Percentiles rank a stretch among this genome's conserved stretches.
Conservation (phyloP, 768 basidiomycete genomes). For the Pisolithus tinctorius region DNA sequence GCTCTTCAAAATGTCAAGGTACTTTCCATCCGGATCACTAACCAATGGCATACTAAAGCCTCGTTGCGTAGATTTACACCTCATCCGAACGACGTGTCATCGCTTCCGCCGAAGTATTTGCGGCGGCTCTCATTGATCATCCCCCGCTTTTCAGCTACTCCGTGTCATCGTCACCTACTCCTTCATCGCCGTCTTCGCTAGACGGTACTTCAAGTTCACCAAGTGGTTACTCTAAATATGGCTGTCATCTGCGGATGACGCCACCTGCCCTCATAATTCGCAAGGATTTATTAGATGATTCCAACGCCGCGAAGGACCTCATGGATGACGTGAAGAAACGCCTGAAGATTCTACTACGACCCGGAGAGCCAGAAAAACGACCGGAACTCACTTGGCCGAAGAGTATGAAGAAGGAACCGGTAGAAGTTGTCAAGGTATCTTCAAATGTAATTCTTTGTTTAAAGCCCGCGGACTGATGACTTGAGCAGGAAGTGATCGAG, state of each 20-base stretch:
- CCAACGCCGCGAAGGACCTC: conserved; percentile 96
- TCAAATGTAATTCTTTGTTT: not conserved
- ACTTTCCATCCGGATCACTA: conserved; percentile 6
- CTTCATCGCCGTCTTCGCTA: conserved; percentile 40
- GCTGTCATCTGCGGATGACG: conserved; percentile 6
- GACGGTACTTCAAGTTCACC: conserved; percentile 28
- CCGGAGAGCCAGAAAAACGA: conserved; percentile 91
- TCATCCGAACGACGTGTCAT: conserved; percentile 95
- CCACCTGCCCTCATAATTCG: conserved; percentile 68
- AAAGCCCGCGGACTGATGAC: conserved; percentile 1
- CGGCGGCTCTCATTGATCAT: conserved; percentile 70
- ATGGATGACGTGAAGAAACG: conserved; percentile 99
- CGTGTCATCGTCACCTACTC: conserved; percentile 40
- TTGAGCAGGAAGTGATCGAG: conserved; percentile 82
- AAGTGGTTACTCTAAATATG: conserved; percentile 8
- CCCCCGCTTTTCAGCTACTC: conserved; percentile 39
- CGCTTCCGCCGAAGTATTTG: conserved; percentile 95
- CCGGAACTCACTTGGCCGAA: conserved; percentile 98
- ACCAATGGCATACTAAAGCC: not conserved
- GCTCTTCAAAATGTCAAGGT: conserved; percentile 91
- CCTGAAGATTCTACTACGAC: conserved; percentile 88
- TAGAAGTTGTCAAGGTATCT: conserved; percentile 79
- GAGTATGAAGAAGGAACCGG: conserved; percentile 96
- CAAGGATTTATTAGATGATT: conserved; percentile 95
- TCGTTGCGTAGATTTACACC: conserved; percentile 70